These are phyloP conservation scores for Chenopodium album DNA, from an alignment of 148 eudicot species.

Conservation along the genomic window DNA sequence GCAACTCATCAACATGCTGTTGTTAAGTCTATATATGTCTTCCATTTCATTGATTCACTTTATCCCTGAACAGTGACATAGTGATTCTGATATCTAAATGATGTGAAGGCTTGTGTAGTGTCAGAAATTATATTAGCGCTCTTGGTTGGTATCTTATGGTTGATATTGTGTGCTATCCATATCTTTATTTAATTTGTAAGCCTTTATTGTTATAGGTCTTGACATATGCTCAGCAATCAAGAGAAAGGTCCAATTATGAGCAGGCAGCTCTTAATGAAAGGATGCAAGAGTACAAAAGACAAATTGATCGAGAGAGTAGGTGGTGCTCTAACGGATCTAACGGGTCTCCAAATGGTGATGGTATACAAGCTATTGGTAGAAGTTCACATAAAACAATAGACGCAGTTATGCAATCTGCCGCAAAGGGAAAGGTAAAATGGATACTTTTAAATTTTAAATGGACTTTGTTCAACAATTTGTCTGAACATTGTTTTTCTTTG, in stretches of 20 bases:
- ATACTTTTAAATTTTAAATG: not conserved
- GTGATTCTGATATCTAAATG: not conserved
- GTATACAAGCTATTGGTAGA: constrained; percentile 91
- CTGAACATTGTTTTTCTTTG: not conserved
- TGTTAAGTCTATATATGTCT: not conserved
- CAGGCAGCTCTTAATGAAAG: constrained; percentile 91
- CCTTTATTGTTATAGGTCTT: constrained; percentile 53
- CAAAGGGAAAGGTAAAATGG: constrained; percentile 74
- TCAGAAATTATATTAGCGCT: not conserved
- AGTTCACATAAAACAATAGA: constrained; percentile 97
- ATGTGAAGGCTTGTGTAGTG: not conserved
- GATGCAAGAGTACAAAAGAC: constrained; percentile 95
- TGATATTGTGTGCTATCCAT: not conserved
- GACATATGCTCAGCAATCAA: constrained; percentile 91
- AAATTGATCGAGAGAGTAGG: constrained; percentile 88
- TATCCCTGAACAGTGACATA: not conserved
- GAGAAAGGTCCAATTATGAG: constrained; percentile 94
- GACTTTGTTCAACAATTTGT: not conserved
- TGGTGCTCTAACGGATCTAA: constrained; percentile 83
- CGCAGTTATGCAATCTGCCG: constrained; percentile 97
- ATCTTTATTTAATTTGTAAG: constrained; percentile 1
- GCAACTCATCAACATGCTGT: not conserved
- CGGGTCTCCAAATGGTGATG: constrained; percentile 94
- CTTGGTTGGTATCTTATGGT: not conserved
- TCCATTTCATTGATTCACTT: not conserved